These are phyloP conservation scores for Chytriomyces sp. DNA, from an alignment of 192 early-diverging fungal species.

Conservation along the genomic window DNA sequence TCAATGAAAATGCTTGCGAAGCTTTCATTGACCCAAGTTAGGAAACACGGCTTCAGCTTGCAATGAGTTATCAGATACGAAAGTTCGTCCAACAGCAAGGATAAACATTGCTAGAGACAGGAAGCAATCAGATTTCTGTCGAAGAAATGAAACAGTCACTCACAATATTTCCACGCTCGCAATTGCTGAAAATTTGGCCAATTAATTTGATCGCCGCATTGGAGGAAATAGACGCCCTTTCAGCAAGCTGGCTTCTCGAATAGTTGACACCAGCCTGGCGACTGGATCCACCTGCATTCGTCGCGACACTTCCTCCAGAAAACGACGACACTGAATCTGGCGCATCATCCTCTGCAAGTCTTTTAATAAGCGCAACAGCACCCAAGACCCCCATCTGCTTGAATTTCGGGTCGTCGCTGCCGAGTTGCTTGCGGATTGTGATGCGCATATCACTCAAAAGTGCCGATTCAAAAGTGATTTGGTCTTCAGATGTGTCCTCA, in stretches of 20 bases:
- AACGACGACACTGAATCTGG: not conserved
- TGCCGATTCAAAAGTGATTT: constrained; percentile 34
- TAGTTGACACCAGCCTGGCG: not conserved
- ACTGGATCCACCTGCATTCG: not conserved
- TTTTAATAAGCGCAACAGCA: constrained; percentile 27
- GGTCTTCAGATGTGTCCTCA: constrained; percentile 4
- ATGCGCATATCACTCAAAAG: constrained; percentile 33
- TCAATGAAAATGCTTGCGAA: constrained; percentile 1
- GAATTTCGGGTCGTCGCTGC: constrained; percentile 30
- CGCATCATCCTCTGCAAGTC: not conserved
- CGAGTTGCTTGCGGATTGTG: constrained; percentile 29
- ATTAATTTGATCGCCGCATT: constrained; percentile 19
- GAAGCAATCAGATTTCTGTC: not conserved
- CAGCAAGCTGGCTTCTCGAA: not conserved
- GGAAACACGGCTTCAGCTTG: constrained; percentile 10
- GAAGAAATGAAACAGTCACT: constrained; percentile 1
- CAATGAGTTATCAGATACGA: constrained; percentile 21
- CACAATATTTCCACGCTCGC: constrained; percentile 23
- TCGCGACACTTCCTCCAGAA: not conserved
- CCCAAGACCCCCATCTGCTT: constrained; percentile 38
- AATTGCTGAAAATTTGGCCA: constrained; percentile 20
- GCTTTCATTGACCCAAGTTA: constrained; percentile 25
- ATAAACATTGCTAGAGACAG: constrained; percentile 18
- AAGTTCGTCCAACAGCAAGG: constrained; percentile 31
- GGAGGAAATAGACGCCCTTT: not conserved